Evolutionary conservation across 495 filamentous ascomycete species (phyloP).

Genomic region (Penicillium turbatum): DNA sequence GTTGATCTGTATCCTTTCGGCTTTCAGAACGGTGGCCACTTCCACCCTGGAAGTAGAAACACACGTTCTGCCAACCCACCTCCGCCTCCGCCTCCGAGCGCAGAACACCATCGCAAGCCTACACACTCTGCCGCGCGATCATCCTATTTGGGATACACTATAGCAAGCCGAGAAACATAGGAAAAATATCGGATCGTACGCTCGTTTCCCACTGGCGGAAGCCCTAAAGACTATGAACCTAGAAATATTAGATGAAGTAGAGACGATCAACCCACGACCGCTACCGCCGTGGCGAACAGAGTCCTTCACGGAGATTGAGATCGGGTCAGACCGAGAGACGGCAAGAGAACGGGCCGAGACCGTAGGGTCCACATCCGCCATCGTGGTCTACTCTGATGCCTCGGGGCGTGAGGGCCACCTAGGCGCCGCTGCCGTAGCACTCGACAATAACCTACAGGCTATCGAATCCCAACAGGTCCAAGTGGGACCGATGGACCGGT

Average conservation of each 20-base stretch:
- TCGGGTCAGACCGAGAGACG: conserved; percentile 13
- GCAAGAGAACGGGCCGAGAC: conserved; percentile 4
- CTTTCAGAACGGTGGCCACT: not conserved
- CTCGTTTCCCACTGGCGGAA: conserved; percentile 18
- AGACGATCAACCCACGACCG: conserved; percentile 21
- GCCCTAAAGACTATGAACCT: conserved; percentile 15
- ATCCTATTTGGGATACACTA: conserved; percentile 9
- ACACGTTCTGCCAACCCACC: not conserved
- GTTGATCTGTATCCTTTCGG: not conserved
- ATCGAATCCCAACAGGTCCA: conserved; percentile 6
- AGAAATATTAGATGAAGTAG: conserved; percentile 9
- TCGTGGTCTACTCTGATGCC: conserved; percentile 12
- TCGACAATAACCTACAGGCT: conserved; percentile 3
- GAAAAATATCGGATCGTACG: conserved; percentile 2
- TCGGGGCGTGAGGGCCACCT: conserved; percentile 12
- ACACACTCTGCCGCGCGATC: not conserved
- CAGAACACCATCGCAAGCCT: not conserved
- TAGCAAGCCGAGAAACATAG: conserved; percentile 10
- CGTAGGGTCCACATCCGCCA: not conserved
- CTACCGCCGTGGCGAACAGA: conserved; percentile 9
- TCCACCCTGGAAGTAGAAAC: not conserved
- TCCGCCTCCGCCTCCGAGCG: not conserved
- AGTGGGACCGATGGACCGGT: conserved; percentile 11
- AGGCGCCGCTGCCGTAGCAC: conserved; percentile 8
- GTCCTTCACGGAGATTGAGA: conserved; percentile 14